These are phyloP conservation scores for Populus hybrid DNA, from an alignment of 441 rosid species.

Conservation along the genomic window DNA sequence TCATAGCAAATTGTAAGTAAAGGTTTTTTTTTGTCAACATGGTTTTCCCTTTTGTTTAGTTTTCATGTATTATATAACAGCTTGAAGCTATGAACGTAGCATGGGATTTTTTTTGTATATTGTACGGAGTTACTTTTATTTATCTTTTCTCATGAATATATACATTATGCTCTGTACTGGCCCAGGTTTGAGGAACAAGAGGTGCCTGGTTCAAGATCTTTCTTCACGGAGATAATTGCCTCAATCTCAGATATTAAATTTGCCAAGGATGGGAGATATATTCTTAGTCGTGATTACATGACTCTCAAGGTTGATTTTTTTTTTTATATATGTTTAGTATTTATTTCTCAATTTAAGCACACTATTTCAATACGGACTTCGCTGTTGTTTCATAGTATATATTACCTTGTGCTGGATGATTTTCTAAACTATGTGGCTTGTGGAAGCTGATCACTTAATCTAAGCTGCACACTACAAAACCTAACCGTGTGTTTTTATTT, in stretches of 20 bases:
- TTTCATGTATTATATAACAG: neutral
- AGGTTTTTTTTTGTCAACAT: neutral
- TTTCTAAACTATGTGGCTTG: neutral
- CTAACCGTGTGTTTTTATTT: neutral
- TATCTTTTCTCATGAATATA: neutral
- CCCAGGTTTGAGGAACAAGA: conserved; percentile 89
- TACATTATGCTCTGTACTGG: neutral
- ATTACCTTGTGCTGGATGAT: neutral
- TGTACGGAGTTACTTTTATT: neutral
- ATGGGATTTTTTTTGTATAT: neutral
- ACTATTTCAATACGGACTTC: neutral
- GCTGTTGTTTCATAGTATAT: neutral
- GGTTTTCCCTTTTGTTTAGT: neutral
- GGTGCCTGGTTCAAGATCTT: conserved; percentile 77
- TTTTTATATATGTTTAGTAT: no score
- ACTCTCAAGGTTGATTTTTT: conserved; percentile 69
- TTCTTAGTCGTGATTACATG: conserved; percentile 98
- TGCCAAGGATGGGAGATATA: conserved; percentile 77
- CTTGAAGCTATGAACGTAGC: neutral
- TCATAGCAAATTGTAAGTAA: conserved; percentile 49
- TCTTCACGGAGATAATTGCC: conserved; percentile 96
- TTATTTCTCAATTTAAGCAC: neutral
- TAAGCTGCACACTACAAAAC: neutral
- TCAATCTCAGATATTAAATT: conserved; percentile 90
- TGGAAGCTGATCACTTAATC: neutral